Percentiles rank a stretch among this genome's conserved stretches.
These are phyloP conservation scores for Comarum palustre DNA, from an alignment of 306 rosid genomes.

Conservation along the genomic window DNA sequence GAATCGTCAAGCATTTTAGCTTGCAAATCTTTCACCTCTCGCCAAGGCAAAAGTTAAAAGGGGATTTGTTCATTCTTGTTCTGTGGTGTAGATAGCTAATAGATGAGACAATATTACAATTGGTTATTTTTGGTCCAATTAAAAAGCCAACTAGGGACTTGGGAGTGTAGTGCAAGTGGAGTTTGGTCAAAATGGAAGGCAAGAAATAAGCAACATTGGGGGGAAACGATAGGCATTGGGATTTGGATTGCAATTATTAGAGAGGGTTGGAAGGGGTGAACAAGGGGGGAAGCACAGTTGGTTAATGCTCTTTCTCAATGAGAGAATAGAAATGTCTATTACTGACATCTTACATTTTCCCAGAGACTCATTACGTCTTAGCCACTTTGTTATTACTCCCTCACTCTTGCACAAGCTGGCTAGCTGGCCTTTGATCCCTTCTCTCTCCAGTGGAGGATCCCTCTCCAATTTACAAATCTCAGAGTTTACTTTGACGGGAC, in stretches of 20 bases:
- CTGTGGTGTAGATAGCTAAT: background rate
- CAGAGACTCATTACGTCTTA: slow-evolving; percentile 29
- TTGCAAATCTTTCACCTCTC: background rate
- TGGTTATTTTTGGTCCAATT: background rate
- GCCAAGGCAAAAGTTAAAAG: background rate
- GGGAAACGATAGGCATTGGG: slow-evolving; percentile 55
- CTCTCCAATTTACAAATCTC: background rate
- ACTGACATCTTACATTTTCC: slow-evolving; percentile 46
- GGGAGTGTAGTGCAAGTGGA: background rate
- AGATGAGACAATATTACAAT: background rate
- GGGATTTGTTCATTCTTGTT: background rate
- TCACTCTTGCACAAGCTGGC: background rate
- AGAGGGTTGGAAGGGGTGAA: slow-evolving; percentile 21
- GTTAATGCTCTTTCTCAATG: slow-evolving; percentile 22
- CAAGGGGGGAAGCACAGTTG: background rate
- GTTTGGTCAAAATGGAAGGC: slow-evolving; percentile 33
- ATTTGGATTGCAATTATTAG: slow-evolving; percentile 49
- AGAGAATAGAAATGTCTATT: slow-evolving; percentile 39
- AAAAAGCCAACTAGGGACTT: background rate
- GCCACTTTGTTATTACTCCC: slow-evolving; percentile 8
- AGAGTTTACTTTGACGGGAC: background rate
- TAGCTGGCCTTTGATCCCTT: slow-evolving; percentile 1
- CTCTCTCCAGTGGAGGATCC: background rate
- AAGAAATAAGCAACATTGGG: slow-evolving; percentile 15
- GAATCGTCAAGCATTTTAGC: background rate